These are phyloP conservation scores for Talaromyces amestolkiae DNA, from an alignment of 2,329 filamentous ascomycete species.

Conservation along the genomic window DNA sequence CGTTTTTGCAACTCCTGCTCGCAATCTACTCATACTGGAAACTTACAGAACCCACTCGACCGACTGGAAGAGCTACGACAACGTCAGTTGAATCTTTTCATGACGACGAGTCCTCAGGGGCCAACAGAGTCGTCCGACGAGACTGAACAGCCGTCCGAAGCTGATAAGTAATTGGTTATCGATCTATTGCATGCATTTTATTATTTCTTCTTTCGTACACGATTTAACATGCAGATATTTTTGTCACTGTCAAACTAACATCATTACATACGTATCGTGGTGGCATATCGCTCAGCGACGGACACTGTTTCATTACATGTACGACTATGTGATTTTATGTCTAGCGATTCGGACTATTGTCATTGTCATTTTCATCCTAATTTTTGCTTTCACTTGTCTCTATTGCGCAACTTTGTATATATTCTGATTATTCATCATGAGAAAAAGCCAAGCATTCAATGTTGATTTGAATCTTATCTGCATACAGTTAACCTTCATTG, in stretches of 20 bases:
- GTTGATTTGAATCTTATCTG: conserved; percentile 1
- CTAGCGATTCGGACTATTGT: background rate
- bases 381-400: background rate
- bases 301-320: conserved; percentile 9
- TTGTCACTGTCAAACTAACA: background rate
- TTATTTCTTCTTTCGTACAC: background rate
- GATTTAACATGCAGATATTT: background rate
- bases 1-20: conserved; percentile 44
- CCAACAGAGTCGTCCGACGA: conserved; percentile 16
- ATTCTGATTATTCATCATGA: background rate
- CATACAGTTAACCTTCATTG: background rate
- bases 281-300: background rate
- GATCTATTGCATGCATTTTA: background rate
- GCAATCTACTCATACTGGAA: conserved; percentile 47
- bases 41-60: conserved; percentile 64
- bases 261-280: background rate
- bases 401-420: conserved; percentile 1
- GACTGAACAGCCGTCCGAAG: conserved; percentile 9
- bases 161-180: background rate
- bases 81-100: conserved; percentile 34
- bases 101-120: background rate
- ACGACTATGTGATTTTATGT: background rate
- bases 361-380: background rate
- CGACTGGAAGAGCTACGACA: conserved; percentile 69
- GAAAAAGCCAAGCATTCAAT: background rate